A percentile compares a stretch with the other conserved stretches of the same genome.
Conservation (phyloP, 441 rosid genomes). For the Populus hybrid region DNA sequence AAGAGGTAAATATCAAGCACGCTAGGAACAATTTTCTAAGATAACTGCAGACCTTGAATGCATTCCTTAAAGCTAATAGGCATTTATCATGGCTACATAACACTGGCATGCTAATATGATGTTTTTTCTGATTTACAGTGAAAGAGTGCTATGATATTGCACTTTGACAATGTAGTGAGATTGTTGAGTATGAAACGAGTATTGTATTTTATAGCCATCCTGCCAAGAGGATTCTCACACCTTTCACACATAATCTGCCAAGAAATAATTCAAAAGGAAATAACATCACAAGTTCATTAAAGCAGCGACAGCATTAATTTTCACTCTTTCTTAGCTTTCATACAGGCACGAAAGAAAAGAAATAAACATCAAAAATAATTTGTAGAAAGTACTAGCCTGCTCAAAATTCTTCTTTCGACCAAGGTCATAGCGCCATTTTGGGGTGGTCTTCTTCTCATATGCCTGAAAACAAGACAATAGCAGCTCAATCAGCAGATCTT, state of each 20-base stretch:
- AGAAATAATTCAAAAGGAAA: neutral
- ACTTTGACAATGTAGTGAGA: neutral
- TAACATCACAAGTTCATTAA: neutral
- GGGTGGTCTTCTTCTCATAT: conserved; percentile 76
- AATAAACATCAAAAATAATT: conserved; percentile 4
- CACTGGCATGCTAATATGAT: neutral
- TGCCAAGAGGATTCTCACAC: neutral
- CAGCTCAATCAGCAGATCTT: conserved; percentile 7
- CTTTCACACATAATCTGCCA: neutral
- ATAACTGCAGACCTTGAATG: neutral
- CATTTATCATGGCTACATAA: neutral
- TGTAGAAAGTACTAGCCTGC: conserved; percentile 37
- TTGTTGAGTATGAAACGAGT: neutral
- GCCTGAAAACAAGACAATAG: conserved; percentile 48
- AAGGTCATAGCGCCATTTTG: conserved; percentile 85
- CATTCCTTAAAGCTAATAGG: neutral
- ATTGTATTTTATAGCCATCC: neutral
- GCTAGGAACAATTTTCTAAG: neutral
- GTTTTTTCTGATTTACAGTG: neutral
- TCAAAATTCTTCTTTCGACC: conserved; percentile 29
- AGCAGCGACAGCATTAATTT: neutral
- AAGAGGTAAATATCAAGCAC: neutral
- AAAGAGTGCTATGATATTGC: neutral
- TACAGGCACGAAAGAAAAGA: neutral
- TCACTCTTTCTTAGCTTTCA: neutral